Evolutionary conservation across 2,329 filamentous ascomycete genomes (phyloP).

Genomic region (Magnaporthales sp.): DNA sequence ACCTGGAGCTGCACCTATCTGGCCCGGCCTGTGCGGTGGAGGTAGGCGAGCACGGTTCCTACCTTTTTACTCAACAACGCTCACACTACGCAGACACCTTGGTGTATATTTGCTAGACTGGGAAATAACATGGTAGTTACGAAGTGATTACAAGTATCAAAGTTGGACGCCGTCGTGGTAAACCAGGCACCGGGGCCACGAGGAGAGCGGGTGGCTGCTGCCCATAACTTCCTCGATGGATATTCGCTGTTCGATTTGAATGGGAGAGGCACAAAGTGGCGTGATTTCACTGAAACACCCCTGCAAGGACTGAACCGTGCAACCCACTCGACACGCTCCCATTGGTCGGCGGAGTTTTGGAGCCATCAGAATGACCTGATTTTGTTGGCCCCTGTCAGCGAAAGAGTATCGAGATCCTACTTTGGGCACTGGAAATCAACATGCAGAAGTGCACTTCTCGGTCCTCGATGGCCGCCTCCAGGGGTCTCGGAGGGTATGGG

Average conservation of each 20-base stretch:
- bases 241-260: neutral
- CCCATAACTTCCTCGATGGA: neutral
- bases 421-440: conserved; percentile 1
- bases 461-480: neutral
- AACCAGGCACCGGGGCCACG: neutral
- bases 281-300: conserved; percentile 1
- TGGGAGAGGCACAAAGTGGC: neutral
- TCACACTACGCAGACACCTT: no score
- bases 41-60: neutral
- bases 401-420: neutral
- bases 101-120: no score
- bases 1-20: no score
- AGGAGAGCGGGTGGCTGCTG: no score
- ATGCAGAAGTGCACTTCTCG: neutral
- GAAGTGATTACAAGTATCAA: neutral
- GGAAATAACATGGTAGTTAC: no score
- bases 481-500: neutral
- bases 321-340: neutral
- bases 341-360: neutral
- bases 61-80: neutral
- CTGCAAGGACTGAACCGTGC: neutral
- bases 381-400: neutral
- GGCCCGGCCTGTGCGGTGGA: neutral
- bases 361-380: conserved; percentile 2
- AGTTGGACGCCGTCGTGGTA: neutral